A percentile compares a stretch with the other conserved stretches of the same genome.
phyloP scores from a whole-genome alignment of 345 rosid species.

The Euclidium syriacum region DNA sequence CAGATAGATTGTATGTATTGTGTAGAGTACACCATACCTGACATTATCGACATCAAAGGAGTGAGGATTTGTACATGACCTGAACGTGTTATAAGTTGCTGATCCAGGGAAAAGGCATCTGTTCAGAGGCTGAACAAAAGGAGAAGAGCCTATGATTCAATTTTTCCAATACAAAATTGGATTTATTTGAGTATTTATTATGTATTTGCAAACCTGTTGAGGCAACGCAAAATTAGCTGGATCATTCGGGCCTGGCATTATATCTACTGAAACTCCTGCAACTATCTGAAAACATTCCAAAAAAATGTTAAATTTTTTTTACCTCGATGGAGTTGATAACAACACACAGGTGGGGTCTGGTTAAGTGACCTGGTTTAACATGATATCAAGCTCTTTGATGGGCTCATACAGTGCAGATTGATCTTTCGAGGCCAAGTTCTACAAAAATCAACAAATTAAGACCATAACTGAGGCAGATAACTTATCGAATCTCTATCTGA shows the following conservation, averaged over 20 bases:
- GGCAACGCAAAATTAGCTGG: constrained; percentile 94
- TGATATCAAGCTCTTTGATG: constrained; percentile 76
- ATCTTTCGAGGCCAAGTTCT: constrained; percentile 82
- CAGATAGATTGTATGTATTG: not conserved
- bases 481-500: not conserved
- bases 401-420: constrained; percentile 76
- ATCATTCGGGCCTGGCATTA: constrained; percentile 91
- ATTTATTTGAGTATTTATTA: not conserved
- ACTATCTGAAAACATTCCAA: constrained; percentile 55
- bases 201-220: constrained; percentile 61
- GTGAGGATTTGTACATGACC: constrained; percentile 94
- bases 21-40: constrained; percentile 38
- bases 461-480: constrained; percentile 6
- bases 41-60: constrained; percentile 81
- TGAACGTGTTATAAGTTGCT: constrained; percentile 73
- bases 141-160: constrained; percentile 9
- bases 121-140: constrained; percentile 64
- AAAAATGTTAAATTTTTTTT: constrained; percentile 1
- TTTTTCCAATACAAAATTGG: not conserved
- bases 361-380: constrained; percentile 67
- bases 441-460: constrained; percentile 23
- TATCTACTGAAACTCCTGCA: constrained; percentile 83
- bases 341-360: not conserved
- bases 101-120: constrained; percentile 95
- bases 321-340: not conserved